Percentiles rank a stretch among this genome's conserved stretches.
Conservation (phyloP, 2,329 filamentous ascomycete genomes). For the Phyllosticta citrichinensis region DNA sequence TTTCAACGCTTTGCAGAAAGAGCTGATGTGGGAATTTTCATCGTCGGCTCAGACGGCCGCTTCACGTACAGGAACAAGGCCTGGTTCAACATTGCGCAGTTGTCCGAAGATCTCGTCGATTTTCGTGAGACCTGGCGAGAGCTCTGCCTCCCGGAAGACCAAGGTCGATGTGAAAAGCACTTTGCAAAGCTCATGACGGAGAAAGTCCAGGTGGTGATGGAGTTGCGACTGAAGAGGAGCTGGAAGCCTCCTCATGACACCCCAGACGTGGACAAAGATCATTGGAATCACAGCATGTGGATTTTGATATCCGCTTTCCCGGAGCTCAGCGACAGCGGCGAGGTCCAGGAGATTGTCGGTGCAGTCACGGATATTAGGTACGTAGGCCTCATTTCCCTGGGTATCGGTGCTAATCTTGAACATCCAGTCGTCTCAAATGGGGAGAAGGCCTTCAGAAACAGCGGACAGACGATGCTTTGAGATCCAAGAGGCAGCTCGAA, state of each 20-base stretch:
- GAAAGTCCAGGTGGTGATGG: conserved; percentile 25
- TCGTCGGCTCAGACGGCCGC: conserved; percentile 23
- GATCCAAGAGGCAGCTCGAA: conserved; percentile 30
- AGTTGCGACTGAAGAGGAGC: conserved; percentile 26
- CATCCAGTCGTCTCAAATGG: conserved; percentile 25
- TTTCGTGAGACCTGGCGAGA: conserved; percentile 16
- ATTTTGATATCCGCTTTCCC: conserved; percentile 23
- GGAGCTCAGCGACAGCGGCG: conserved; percentile 17
- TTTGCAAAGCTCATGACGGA: conserved; percentile 23
- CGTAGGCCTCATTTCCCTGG: neutral
- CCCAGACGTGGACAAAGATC: conserved; percentile 7
- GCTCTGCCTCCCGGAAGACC: conserved; percentile 26
- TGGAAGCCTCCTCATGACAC: conserved; percentile 19
- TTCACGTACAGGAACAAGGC: conserved; percentile 32
- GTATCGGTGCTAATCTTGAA: neutral
- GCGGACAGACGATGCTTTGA: conserved; percentile 26
- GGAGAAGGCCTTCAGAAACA: conserved; percentile 29
- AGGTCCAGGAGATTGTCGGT: conserved; percentile 26
- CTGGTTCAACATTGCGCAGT: conserved; percentile 27
- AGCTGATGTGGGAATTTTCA: conserved; percentile 33
- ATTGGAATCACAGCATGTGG: conserved; percentile 18
- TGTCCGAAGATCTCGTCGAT: conserved; percentile 14
- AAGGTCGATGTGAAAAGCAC: conserved; percentile 19
- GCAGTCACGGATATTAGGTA: conserved; percentile 27
- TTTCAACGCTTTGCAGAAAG: conserved; percentile 32